Conservation (phyloP, 129 eudicot species). For the carrot (Daucus carota) region DH1_v3.0 NC_030386.2:16786501-16787000, state of each 20-base stretch:
- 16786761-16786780: no score
- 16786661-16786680: neutral
- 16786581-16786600: neutral
- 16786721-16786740: no score
- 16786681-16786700: neutral
- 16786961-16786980: no score
- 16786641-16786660: neutral
- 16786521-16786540: neutral
- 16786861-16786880: neutral
- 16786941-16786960: neutral
- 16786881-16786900: neutral
- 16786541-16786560: neutral
- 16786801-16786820: neutral
- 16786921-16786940: neutral
- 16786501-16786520: no score
- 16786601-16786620: neutral
- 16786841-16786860: neutral
- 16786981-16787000: no score
- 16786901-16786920: neutral
- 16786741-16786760: no score
- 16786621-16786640: neutral
- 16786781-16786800: neutral
- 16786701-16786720: neutral
- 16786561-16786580: no score
- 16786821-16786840: neutral